Base-by-base conservation (phyloP, 164 flowering plant genomes). In the Platanus orientalis region DNA sequence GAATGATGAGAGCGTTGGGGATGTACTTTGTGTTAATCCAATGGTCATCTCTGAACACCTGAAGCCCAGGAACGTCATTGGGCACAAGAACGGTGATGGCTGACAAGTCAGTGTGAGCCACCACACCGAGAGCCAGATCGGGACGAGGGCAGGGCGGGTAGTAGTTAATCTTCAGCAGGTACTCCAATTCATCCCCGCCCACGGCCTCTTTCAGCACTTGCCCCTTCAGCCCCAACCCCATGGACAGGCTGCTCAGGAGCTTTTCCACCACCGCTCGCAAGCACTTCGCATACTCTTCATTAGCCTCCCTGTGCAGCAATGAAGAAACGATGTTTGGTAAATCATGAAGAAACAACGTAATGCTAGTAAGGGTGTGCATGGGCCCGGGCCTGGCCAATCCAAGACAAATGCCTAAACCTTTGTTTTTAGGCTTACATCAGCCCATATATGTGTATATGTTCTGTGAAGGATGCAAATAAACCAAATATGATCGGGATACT, bases 131-230 rank as follows among this genome's bases (percentile, higher is more conserved):
- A 7, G 76, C 71, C 25, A 80, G 61, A 34, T 80, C 84, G 16
- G 84, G 84, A 1, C 78, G 71, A 20, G 84, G 84, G 30, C 84
- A 80, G 11, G 76, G 79, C 1, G 84, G 84, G 59, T 80, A 80
- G 52, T 73, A 77, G 29, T 73, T 73, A 6, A 73, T 76, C 45
- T 76, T 73, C 51, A 76, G 21, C n/a, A 75, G 65, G 27, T 67
- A 73, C 39, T 62, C 79, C 53, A 80, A n/a, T 4, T 63, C 73
- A 2, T 78, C 75, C 0, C 81, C 81, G 4, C 83, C 83, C 56
- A 68, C 60, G 0, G 71, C 73, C 6, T 64, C 71, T 64, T 50
- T 77, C 36, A 80, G 21, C 7, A 48, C 72, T 9, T 67, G 14
- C 9, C 44, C 71, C 54, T 73, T 77, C 16, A 80, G 32, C 26